These are phyloP conservation scores for Populus simonii DNA, from an alignment of 345 rosid genomes.

Conservation along the genomic window DNA sequence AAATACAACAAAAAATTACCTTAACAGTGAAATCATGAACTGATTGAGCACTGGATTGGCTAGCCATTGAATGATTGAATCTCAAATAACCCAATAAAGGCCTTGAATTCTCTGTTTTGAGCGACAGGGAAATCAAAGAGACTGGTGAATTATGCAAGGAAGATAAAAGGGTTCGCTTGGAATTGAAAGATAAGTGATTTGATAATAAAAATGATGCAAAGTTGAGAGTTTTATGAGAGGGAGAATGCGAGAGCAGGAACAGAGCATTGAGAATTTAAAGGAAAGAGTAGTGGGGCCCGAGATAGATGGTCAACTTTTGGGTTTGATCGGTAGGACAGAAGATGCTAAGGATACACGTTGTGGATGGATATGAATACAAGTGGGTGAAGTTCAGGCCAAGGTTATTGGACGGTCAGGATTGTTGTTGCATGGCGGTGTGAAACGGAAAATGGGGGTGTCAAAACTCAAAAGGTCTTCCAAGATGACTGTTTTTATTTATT, in stretches of 20 bases:
- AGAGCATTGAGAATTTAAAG: slow-evolving; percentile 20
- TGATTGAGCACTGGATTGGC: slow-evolving; percentile 49
- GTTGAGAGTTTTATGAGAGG: slow-evolving; percentile 11
- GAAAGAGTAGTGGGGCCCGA: not conserved
- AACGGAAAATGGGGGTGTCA: not conserved
- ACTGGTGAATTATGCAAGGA: slow-evolving; percentile 17
- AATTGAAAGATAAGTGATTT: slow-evolving; percentile 12
- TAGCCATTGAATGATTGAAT: slow-evolving; percentile 60
- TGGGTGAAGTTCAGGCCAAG: not conserved
- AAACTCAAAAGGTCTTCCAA: too few species aligned
- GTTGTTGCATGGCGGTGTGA: not conserved
- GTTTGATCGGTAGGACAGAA: too few species aligned
- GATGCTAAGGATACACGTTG: not conserved
- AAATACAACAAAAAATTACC: slow-evolving; percentile 30
- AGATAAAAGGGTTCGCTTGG: slow-evolving; percentile 20
- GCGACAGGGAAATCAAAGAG: slow-evolving; percentile 23
- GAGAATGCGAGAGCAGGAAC: slow-evolving; percentile 16
- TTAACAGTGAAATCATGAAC: slow-evolving; percentile 81
- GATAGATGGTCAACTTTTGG: not conserved
- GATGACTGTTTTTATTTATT: too few species aligned
- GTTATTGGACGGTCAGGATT: slow-evolving; percentile 13
- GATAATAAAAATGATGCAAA: not conserved
- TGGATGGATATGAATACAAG: not conserved
- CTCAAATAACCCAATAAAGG: slow-evolving; percentile 25
- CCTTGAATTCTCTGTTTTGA: slow-evolving; percentile 21